These are phyloP conservation scores for Phytophthora boehmeriae DNA, from an alignment of 352 stramenopile genomes.

Conservation along the genomic window DNA sequence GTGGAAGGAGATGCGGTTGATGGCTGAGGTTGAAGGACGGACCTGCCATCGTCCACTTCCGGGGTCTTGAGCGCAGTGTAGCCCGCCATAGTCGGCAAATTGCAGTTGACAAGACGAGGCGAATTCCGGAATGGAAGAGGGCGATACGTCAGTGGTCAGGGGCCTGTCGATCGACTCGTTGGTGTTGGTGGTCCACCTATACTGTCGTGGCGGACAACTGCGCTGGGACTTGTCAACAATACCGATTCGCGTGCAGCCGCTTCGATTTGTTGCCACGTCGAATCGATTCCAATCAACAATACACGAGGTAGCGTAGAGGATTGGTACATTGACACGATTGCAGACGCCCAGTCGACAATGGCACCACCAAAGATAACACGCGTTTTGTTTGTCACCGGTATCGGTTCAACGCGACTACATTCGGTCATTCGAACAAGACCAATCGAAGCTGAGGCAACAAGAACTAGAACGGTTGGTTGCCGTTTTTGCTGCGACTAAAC, in stretches of 20 bases:
- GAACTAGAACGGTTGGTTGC: not conserved
- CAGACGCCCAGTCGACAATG: constrained; percentile 1
- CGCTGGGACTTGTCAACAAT: not conserved
- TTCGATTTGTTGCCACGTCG: not conserved
- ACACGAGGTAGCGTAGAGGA: not conserved
- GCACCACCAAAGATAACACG: not conserved
- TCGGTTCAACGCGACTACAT: not conserved
- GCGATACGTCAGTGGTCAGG: not conserved
- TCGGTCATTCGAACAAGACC: too few species aligned
- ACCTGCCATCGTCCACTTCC: constrained; percentile 18
- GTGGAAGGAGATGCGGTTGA: constrained; percentile 11
- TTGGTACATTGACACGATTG: not conserved
- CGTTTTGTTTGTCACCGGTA: not conserved
- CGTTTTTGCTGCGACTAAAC: not conserved
- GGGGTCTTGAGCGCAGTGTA: constrained; percentile 43
- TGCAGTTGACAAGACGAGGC: constrained; percentile 15
- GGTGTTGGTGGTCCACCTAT: not conserved
- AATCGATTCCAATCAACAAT: constrained; percentile 4
- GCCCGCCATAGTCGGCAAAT: constrained; percentile 22
- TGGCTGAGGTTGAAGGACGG: not conserved
- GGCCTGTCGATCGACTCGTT: not conserved
- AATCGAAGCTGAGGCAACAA: too few species aligned
- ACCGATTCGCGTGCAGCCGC: not conserved
- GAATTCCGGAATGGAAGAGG: constrained; percentile 24
- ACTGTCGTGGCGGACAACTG: not conserved